These are phyloP conservation scores for Aureobasidium namibiae DNA, from an alignment of 2,329 filamentous ascomycete species.

Conservation along the genomic window DNA sequence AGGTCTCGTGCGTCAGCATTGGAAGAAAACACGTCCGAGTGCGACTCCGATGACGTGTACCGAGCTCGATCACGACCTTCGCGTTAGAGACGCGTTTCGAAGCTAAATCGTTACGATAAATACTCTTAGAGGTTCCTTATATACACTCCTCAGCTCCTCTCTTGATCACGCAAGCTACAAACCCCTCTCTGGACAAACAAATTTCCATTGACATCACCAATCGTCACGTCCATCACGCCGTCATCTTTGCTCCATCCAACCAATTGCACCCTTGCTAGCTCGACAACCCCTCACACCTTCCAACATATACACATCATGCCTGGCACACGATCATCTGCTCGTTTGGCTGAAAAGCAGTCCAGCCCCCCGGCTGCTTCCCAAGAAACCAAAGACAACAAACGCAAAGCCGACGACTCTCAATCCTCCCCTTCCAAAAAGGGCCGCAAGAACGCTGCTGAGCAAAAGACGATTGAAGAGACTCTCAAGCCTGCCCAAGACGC, in stretches of 20 bases:
- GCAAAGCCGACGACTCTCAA: slow-evolving; percentile 27
- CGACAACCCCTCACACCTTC: neutral
- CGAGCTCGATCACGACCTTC: neutral
- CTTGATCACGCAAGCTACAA: neutral
- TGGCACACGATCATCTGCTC: slow-evolving; percentile 24
- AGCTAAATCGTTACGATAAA: slow-evolving; percentile 10
- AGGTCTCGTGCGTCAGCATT: slow-evolving; percentile 9
- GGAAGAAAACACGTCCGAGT: neutral
- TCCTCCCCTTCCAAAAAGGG: slow-evolving; percentile 32
- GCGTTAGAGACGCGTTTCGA: slow-evolving; percentile 5
- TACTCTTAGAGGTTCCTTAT: slow-evolving; percentile 12
- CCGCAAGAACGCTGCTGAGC: slow-evolving; percentile 31
- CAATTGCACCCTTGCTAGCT: neutral
- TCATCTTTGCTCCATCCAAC: neutral
- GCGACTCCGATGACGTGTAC: neutral
- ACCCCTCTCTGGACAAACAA: neutral
- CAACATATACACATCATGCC: slow-evolving; percentile 19
- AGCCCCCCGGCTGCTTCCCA: slow-evolving; percentile 16
- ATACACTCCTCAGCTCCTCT: slow-evolving; percentile 10
- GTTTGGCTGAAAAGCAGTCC: slow-evolving; percentile 17
- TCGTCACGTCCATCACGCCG: slow-evolving; percentile 7
- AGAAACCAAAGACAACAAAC: slow-evolving; percentile 21
- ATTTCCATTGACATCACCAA: slow-evolving; percentile 1
- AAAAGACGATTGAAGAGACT: slow-evolving; percentile 47
- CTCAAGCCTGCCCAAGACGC: slow-evolving; percentile 31